A percentile compares a stretch with the other conserved stretches of the same genome.
These are phyloP conservation scores for Fomitopsis schrenkii DNA, from an alignment of 1,284 basidiomycete species.

Conservation along the genomic window DNA sequence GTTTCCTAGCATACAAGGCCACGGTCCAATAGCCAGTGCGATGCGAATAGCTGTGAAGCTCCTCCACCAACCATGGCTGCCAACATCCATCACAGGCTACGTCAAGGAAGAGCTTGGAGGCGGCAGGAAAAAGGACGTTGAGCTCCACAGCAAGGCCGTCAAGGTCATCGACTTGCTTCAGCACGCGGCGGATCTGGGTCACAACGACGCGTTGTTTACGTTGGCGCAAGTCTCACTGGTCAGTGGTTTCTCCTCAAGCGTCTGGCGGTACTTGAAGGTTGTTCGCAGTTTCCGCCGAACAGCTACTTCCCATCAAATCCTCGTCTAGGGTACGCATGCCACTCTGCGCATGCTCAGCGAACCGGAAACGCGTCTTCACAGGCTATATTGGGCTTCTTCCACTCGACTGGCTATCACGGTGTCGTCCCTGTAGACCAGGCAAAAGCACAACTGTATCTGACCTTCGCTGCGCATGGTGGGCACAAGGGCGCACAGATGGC, in stretches of 20 bases:
- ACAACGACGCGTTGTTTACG: constrained; percentile 70
- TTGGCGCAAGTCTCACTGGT: constrained; percentile 74
- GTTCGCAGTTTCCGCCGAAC: constrained; percentile 63
- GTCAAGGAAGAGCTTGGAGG: constrained; percentile 39
- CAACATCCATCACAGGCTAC: constrained; percentile 37
- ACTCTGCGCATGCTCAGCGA: constrained; percentile 54
- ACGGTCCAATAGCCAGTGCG: constrained; percentile 64
- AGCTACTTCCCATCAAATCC: constrained; percentile 59
- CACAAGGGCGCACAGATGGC: constrained; percentile 90
- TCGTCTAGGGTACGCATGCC: constrained; percentile 54
- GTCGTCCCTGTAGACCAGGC: constrained; percentile 67
- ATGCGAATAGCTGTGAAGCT: constrained; percentile 63
- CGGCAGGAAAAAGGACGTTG: constrained; percentile 54
- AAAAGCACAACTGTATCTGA: constrained; percentile 88
- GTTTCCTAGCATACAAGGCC: constrained; percentile 64
- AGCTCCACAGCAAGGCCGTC: constrained; percentile 60
- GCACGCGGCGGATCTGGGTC: constrained; percentile 76
- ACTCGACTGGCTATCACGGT: constrained; percentile 79
- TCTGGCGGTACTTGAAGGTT: neutral
- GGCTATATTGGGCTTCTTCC: constrained; percentile 80
- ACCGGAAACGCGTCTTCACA: constrained; percentile 85
- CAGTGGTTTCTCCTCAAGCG: constrained; percentile 24
- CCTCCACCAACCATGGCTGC: constrained; percentile 46
- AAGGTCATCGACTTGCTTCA: constrained; percentile 75
- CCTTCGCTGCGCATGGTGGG: constrained; percentile 87